Evolutionary conservation across 208 protist species (phyloP).

Genomic region (Crithidia sp.): DNA sequence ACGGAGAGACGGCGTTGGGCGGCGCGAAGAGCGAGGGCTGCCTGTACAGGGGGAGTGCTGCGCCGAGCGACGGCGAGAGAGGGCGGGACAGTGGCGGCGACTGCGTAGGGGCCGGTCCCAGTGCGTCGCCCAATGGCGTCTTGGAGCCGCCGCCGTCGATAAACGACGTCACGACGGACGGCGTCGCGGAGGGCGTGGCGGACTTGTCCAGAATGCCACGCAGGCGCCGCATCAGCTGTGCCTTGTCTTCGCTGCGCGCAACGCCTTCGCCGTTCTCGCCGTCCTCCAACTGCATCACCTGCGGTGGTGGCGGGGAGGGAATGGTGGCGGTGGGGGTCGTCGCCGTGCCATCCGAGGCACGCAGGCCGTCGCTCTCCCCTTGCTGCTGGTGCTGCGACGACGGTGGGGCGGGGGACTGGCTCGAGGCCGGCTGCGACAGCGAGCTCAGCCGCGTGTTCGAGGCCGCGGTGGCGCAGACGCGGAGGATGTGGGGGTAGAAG

Average conservation of each 20-base stretch:
- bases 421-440: not conserved
- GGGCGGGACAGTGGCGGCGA: not conserved
- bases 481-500: slow-evolving; percentile 12
- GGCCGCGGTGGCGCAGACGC: not conserved
- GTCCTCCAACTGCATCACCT: not conserved
- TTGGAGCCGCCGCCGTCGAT: not conserved
- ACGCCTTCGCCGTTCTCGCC: not conserved
- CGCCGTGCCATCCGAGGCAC: not conserved
- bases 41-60: not conserved
- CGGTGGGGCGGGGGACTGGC: not conserved
- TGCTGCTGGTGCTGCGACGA: not conserved
- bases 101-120: not conserved
- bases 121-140: not conserved
- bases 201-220: slow-evolving; percentile 14
- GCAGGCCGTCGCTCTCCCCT: not conserved
- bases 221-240: slow-evolving; percentile 29
- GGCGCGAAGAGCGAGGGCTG: too few relatives aligned
- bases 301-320: not conserved
- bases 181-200: slow-evolving; percentile 1
- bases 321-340: not conserved
- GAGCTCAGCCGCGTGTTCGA: slow-evolving; percentile 7
- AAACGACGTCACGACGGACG: slow-evolving; percentile 4
- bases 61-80: not conserved
- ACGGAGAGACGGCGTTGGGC: too few relatives aligned
- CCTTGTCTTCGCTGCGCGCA: slow-evolving; percentile 12